These are phyloP conservation scores for Elongisporangium senticosum DNA, from an alignment of 352 stramenopile species.

Conservation along the genomic window DNA sequence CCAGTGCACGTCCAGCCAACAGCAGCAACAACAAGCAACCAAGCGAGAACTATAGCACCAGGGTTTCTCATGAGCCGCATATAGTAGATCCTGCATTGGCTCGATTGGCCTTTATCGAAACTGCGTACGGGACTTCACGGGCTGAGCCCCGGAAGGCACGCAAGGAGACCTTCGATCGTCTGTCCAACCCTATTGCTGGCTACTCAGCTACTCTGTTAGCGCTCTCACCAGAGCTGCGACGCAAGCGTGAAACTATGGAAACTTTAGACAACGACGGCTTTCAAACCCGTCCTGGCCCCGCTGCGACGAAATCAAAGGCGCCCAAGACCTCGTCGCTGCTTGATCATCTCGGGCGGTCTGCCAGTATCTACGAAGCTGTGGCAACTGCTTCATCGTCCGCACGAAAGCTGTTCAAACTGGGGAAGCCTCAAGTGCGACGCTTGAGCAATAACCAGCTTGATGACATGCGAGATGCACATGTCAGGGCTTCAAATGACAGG, in stretches of 20 bases:
- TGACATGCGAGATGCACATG: conserved; percentile 3
- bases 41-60: background rate
- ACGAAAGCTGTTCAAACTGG: background rate
- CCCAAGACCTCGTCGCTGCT: conserved; percentile 2
- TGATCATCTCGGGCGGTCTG: conserved; percentile 10
- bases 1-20: background rate
- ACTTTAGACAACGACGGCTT: background rate
- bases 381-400: background rate
- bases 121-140: conserved; percentile 51
- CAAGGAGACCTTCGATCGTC: conserved; percentile 52
- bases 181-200: conserved; percentile 67
- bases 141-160: conserved; percentile 35
- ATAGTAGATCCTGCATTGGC: conserved; percentile 5
- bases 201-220: conserved; percentile 61
- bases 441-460: conserved; percentile 17
- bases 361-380: conserved; percentile 13
- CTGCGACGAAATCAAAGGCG: background rate
- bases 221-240: conserved; percentile 43
- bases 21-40: background rate
- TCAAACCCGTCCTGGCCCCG: background rate
- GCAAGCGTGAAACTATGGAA: conserved; percentile 27
- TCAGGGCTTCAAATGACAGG: background rate
- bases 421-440: background rate
- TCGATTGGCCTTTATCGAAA: conserved; percentile 53
- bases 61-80: background rate